Evolutionary conservation across 257 asterid species (phyloP).

Genomic region (Rhazya stricta): DNA sequence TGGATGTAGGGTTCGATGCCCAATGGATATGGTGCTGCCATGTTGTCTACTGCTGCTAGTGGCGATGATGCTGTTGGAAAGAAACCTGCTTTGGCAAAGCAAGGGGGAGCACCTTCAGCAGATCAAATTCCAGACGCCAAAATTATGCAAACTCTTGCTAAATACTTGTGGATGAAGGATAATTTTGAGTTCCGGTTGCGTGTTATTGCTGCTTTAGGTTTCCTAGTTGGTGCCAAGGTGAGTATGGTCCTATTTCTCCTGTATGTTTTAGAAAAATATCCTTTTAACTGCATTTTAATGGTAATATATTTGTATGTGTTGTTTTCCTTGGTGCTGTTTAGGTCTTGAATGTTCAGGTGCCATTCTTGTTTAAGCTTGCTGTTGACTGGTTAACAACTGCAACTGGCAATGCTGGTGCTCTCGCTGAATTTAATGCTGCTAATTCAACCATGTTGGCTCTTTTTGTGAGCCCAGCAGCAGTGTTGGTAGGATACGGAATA

Average conservation of each 20-base stretch:
- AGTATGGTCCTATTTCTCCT: background rate
- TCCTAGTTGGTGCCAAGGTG: slow-evolving; percentile 82
- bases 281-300: background rate
- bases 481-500: slow-evolving; percentile 85
- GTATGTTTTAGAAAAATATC: background rate
- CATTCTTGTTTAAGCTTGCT: slow-evolving; percentile 94
- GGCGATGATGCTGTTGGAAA: slow-evolving; percentile 17
- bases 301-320: background rate
- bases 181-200: slow-evolving; percentile 71
- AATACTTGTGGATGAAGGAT: slow-evolving; percentile 89
- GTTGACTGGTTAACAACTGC: slow-evolving; percentile 84
- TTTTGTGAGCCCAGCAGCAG: slow-evolving; percentile 86
- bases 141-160: slow-evolving; percentile 63
- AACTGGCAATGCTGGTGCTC: slow-evolving; percentile 65
- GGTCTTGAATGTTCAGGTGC: slow-evolving; percentile 98
- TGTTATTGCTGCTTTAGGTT: slow-evolving; percentile 73
- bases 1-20: slow-evolving; percentile 34
- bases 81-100: slow-evolving; percentile 31
- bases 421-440: slow-evolving; percentile 74
- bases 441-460: slow-evolving; percentile 72
- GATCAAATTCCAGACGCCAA: slow-evolving; percentile 49
- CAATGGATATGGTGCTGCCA: slow-evolving; percentile 40
- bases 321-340: slow-evolving; percentile 27
- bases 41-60: slow-evolving; percentile 52
- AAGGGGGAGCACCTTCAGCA: slow-evolving; percentile 29